Percentiles rank a stretch among this genome's conserved stretches.
Evolutionary conservation across 2,329 filamentous ascomycete species (phyloP).

Genomic region (Pseudogymnoascus sp.): DNA sequence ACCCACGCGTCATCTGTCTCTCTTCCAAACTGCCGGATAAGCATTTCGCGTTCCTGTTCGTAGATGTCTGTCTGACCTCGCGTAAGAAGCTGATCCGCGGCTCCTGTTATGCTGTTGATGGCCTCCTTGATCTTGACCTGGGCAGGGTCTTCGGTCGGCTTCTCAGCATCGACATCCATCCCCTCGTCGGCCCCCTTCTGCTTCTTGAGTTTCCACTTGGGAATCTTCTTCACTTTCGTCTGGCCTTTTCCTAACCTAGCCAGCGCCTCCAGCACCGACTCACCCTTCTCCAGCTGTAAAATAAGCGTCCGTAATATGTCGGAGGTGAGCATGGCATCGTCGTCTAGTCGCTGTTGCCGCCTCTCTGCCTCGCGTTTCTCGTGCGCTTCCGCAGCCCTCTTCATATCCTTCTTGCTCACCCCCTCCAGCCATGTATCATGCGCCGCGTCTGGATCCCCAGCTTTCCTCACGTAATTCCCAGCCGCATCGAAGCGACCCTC

Average conservation of each 20-base stretch:
- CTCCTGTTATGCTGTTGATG: slow-evolving; percentile 78
- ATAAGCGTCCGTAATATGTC: slow-evolving; percentile 72
- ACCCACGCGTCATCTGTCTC: slow-evolving; percentile 86
- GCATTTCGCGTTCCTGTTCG: slow-evolving; percentile 73
- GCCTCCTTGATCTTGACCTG: slow-evolving; percentile 62
- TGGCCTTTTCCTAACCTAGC: slow-evolving; percentile 67
- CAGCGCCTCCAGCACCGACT: slow-evolving; percentile 83
- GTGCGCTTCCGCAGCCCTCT: slow-evolving; percentile 75
- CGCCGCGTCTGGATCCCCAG: slow-evolving; percentile 76
- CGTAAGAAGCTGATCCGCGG: slow-evolving; percentile 77
- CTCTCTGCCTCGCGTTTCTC: slow-evolving; percentile 75
- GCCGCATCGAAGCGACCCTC: slow-evolving; percentile 86
- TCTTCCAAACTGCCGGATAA: slow-evolving; percentile 73
- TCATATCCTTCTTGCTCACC: slow-evolving; percentile 88
- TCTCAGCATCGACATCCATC: slow-evolving; percentile 64
- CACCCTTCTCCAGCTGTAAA: slow-evolving; percentile 62
- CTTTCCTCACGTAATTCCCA: slow-evolving; percentile 88
- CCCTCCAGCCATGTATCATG: slow-evolving; percentile 93
- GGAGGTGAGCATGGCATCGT: slow-evolving; percentile 66
- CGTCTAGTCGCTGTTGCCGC: slow-evolving; percentile 60
- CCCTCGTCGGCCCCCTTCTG: slow-evolving; percentile 45
- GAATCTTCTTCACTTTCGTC: slow-evolving; percentile 50
- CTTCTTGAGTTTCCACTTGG: slow-evolving; percentile 66
- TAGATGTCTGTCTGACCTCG: slow-evolving; percentile 87
- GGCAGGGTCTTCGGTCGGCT: slow-evolving; percentile 54